Evolutionary conservation across 1,284 basidiomycete species (phyloP).

Genomic region (Trametes sp.): DNA sequence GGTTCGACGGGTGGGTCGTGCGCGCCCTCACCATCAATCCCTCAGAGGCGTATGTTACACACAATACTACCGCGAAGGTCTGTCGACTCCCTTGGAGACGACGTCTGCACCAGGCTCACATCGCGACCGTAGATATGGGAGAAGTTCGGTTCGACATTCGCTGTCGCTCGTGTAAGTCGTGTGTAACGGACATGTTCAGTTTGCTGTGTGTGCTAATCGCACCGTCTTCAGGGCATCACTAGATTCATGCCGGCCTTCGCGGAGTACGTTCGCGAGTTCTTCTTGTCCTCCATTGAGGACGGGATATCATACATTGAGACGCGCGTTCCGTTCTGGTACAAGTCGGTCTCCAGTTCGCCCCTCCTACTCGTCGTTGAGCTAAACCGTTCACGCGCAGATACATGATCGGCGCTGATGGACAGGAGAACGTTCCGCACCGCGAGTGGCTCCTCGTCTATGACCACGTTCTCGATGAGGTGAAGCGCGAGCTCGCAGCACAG

Average conservation of each 20-base stretch:
- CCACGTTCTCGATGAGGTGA: constrained; percentile 60
- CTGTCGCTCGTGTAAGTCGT: constrained; percentile 53
- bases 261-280: no score
- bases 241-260: no score
- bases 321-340: constrained; percentile 70
- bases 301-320: constrained; percentile 78
- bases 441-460: constrained; percentile 69
- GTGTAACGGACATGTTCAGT: no score
- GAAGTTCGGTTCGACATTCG: constrained; percentile 67
- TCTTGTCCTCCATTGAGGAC: no score
- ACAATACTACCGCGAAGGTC: constrained; percentile 72
- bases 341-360: constrained; percentile 46
- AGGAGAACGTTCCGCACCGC: constrained; percentile 62
- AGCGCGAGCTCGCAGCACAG: constrained; percentile 55
- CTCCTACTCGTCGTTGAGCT: no score
- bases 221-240: no score
- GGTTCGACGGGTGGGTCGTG: constrained; percentile 72
- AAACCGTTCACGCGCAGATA: constrained; percentile 31
- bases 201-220: no score
- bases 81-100: not conserved
- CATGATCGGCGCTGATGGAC: constrained; percentile 63
- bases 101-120: not conserved
- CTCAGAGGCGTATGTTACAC: constrained; percentile 71
- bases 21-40: constrained; percentile 69
- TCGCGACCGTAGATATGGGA: constrained; percentile 65